phyloP scores from a whole-genome alignment of 768 basidiomycete genomes.

The Boletus huronensis region DNA sequence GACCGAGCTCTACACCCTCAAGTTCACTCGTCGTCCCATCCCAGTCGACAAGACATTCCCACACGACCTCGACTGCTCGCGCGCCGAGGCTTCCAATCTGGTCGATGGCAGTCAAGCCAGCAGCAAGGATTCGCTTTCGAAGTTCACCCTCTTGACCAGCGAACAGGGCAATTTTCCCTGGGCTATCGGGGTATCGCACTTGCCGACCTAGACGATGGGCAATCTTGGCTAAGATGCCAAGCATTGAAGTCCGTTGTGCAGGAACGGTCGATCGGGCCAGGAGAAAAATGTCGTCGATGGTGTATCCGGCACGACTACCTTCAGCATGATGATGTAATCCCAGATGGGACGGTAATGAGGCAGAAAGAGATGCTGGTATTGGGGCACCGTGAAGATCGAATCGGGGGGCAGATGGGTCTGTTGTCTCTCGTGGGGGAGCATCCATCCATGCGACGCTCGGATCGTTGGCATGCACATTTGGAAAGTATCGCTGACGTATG shows the following conservation, averaged over 20 bases:
- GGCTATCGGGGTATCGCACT: not conserved
- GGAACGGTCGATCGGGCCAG: conserved; percentile 78
- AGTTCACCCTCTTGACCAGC: conserved; percentile 39
- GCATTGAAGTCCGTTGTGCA: conserved; percentile 80
- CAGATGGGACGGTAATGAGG: conserved; percentile 72
- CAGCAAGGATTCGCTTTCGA: conserved; percentile 60
- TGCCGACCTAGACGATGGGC: conserved; percentile 34
- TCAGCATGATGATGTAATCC: conserved; percentile 92
- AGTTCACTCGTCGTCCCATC: conserved; percentile 30
- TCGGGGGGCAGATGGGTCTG: conserved; percentile 39
- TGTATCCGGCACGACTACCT: conserved; percentile 76
- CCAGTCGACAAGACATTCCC: conserved; percentile 74
- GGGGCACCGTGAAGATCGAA: conserved; percentile 76
- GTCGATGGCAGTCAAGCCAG: conserved; percentile 61
- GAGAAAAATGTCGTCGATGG: conserved; percentile 78
- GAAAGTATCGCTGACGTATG: conserved; percentile 83
- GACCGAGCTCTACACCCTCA: conserved; percentile 44
- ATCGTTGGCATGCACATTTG: conserved; percentile 61
- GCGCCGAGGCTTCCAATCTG: conserved; percentile 67
- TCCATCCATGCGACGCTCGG: conserved; percentile 81
- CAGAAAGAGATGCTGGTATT: conserved; percentile 53
- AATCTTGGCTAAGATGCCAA: conserved; percentile 65
- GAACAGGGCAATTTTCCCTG: conserved; percentile 10
- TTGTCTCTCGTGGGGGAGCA: conserved; percentile 10
- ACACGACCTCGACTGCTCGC: conserved; percentile 66